Evolutionary conservation across 129 eudicot species (phyloP), one percentile per base, ranked within the genome.

Genomic region (Arctium lappa): DNA sequence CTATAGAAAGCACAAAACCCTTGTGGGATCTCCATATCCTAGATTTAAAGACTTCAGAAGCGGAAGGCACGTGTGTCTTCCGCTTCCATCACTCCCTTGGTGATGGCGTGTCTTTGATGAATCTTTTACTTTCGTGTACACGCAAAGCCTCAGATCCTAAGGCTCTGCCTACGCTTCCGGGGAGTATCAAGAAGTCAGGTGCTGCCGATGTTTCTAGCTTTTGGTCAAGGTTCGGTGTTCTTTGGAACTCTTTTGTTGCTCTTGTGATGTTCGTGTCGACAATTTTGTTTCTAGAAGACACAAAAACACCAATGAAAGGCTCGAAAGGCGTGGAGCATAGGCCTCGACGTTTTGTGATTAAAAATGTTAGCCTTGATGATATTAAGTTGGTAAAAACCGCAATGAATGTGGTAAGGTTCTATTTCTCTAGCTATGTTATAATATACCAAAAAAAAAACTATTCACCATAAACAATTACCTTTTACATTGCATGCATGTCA

Each of bases 31-130:
- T 88, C 6, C 91, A 88, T 40, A 66, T 88, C 76, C 88, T 85
- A 1, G 6, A 82, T 29, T 6, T 79, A 8, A 82, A 65, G 78
- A 75, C 88, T 8, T 79, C 80, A 2, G 86, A 82, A n/a, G 65
- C 85, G 0, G 86, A 81, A 62, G 81, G 76, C 39, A 77, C 82
- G 0, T 72, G 85, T 29, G 75, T 88, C 79, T 82, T 85, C 48
- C 91, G 91, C 13, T 12, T 79, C 60, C 91, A 88, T 81, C 91
- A 88, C 74, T 85, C 91, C 34, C 76, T 88, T 3, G 91, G 87
- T n/a, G 91, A 88, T 62, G 91, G 91, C 0, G 5, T 85, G 56
- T 88, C 91, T 2, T 72, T 88, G 34, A 82, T 88, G 77, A 81
- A 82, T 37, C 50, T 85, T 13, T 63, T 82, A 37, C 91, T 88